A percentile compares a stretch with the other conserved stretches of the same genome.
Conservation (phyloP, 768 basidiomycete genomes). For the Rhodosporidiobolus sp. region DNA sequence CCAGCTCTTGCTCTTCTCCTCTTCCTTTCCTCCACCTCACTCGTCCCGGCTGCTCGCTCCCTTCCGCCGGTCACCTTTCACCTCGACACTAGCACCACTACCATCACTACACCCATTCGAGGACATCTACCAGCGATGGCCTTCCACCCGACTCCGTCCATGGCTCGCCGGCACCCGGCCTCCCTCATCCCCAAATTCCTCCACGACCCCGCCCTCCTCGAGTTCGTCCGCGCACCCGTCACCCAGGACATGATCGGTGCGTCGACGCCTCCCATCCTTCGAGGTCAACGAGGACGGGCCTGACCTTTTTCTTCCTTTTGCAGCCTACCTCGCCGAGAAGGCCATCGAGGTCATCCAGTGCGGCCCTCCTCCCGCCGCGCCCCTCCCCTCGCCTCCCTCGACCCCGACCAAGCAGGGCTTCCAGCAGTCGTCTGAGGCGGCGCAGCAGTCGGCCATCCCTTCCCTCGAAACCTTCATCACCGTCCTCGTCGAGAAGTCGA, state of each 20-base stretch:
- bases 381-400: constrained; percentile 66
- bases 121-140: background rate
- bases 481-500: constrained; percentile 72
- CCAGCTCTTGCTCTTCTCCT: background rate
- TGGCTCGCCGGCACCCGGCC: constrained; percentile 56
- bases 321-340: constrained; percentile 72
- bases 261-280: constrained; percentile 23
- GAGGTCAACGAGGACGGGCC: background rate
- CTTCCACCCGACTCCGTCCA: constrained; percentile 19
- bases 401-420: constrained; percentile 59
- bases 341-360: constrained; percentile 68
- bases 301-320: background rate
- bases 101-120: background rate
- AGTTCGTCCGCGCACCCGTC: constrained; percentile 73
- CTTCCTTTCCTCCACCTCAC: constrained; percentile 5
- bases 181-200: constrained; percentile 72
- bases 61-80: background rate
- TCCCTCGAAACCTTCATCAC: constrained; percentile 80
- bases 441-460: constrained; percentile 53
- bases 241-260: constrained; percentile 75
- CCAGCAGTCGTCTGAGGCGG: constrained; percentile 27
- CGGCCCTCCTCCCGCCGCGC: constrained; percentile 47
- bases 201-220: constrained; percentile 79
- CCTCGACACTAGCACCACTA: background rate
- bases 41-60: background rate